phyloP scores from a whole-genome alignment of 1,139 yeast genomes.

The Yamadazyma pseudoaaseri region DNA sequence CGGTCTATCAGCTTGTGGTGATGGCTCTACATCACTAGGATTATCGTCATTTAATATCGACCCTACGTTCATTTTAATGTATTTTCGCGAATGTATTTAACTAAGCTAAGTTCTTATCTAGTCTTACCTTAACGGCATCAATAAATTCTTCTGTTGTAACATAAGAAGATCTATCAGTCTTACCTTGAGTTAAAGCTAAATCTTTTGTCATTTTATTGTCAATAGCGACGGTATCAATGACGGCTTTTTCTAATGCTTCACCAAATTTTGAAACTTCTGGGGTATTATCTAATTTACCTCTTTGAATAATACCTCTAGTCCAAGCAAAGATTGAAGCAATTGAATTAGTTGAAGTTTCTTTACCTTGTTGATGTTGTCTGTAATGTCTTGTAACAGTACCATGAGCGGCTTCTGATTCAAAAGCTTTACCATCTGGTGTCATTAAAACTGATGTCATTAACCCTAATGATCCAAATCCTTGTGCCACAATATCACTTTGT shows the following conservation, averaged over 20 bases:
- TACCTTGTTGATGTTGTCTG: conserved; percentile 82
- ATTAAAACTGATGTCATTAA: conserved; percentile 81
- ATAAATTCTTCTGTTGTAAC: conserved; percentile 78
- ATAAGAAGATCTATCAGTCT: conserved; percentile 60
- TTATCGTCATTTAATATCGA: conserved; percentile 46
- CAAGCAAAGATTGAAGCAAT: conserved; percentile 85
- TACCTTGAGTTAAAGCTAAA: conserved; percentile 72
- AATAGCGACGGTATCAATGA: conserved; percentile 69
- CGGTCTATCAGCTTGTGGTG: not conserved
- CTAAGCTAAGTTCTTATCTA: conserved; percentile 10
- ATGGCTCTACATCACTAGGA: conserved; percentile 23
- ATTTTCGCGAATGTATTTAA: not conserved
- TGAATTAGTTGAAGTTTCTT: conserved; percentile 81
- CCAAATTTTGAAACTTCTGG: conserved; percentile 72
- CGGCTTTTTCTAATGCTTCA: conserved; percentile 62
- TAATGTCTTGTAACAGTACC: conserved; percentile 87
- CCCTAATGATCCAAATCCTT: conserved; percentile 83
- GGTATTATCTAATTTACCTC: conserved; percentile 74
- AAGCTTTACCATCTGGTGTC: conserved; percentile 85
- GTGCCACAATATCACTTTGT: conserved; percentile 82
- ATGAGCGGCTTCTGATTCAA: conserved; percentile 84
- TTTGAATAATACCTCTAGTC: conserved; percentile 80
- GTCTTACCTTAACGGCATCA: conserved; percentile 49
- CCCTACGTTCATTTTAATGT: conserved; percentile 41
- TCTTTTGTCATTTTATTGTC: conserved; percentile 84